Evolutionary conservation across 331 rosid species (phyloP).

Genomic region (Arachis monticola): DNA sequence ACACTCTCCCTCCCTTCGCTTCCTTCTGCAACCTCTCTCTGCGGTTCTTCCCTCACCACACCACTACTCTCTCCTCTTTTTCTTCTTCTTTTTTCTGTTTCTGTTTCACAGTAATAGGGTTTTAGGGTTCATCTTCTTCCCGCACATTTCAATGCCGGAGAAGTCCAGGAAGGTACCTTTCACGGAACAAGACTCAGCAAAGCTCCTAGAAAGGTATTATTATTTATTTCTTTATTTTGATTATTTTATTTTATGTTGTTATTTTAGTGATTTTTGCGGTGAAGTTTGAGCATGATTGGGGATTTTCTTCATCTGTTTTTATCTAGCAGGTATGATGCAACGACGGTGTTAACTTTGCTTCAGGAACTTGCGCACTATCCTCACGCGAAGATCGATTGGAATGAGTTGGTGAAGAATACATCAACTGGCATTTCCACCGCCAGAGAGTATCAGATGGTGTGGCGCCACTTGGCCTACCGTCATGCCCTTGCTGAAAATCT

Average conservation of each 20-base stretch:
- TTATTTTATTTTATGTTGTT: too few species aligned
- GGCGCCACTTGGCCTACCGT: constrained; percentile 92
- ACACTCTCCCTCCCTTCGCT: not conserved
- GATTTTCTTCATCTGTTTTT: not conserved
- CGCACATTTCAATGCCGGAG: constrained; percentile 27
- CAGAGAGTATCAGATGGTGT: constrained; percentile 86
- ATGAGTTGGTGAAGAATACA: constrained; percentile 65
- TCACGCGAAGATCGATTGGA: constrained; percentile 74
- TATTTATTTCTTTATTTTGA: not conserved
- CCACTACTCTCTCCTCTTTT: not conserved
- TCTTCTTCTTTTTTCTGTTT: not conserved
- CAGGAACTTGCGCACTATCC: constrained; percentile 65
- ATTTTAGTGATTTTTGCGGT: not conserved
- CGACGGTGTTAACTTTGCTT: constrained; percentile 64
- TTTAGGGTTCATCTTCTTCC: not conserved
- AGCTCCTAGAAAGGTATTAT: constrained; percentile 35
- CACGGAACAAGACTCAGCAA: constrained; percentile 33
- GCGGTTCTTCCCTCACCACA: not conserved
- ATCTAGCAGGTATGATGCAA: constrained; percentile 57
- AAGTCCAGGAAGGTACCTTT: constrained; percentile 25
- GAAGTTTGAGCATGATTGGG: not conserved
- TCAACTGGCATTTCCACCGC: constrained; percentile 84
- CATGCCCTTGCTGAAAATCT: constrained; percentile 48
- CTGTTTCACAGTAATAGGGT: not conserved
- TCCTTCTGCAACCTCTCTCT: not conserved